phyloP scores from a whole-genome alignment of 371 early-diverging fungal species.

The Cokeromyces recurvatus region DNA sequence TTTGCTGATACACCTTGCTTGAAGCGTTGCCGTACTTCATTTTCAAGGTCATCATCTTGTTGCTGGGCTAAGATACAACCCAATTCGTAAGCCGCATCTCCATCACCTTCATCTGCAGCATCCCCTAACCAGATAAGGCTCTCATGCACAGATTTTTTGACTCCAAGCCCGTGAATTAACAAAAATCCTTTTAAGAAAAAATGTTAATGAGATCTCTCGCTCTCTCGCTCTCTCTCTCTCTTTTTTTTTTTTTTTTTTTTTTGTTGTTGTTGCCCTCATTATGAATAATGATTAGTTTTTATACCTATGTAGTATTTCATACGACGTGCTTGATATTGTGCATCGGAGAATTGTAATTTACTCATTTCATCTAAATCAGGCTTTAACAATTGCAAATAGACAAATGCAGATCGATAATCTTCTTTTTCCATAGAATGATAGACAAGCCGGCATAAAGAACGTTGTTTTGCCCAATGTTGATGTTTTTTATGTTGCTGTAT shows the following conservation, averaged over 20 bases:
- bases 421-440: conserved; percentile 13
- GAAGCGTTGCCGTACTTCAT: conserved; percentile 2
- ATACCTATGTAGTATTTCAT: conserved; percentile 32
- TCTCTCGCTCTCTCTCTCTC: too few species aligned
- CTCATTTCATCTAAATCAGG: conserved; percentile 15
- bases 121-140: conserved; percentile 5
- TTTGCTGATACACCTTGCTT: conserved; percentile 8
- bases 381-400: conserved; percentile 1
- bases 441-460: conserved; percentile 24
- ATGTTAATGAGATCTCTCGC: too few species aligned
- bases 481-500: neutral
- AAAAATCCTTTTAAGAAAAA: conserved; percentile 18
- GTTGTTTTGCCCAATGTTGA: conserved; percentile 23
- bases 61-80: conserved; percentile 2
- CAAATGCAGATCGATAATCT: conserved; percentile 11
- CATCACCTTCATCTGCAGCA: conserved; percentile 18
- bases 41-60: conserved; percentile 2
- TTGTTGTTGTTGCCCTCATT: too few species aligned
- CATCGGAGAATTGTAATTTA: conserved; percentile 20
- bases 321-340: conserved; percentile 23
- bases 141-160: neutral
- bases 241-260: too few species aligned
- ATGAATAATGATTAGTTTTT: too few species aligned
- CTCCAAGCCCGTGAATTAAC: conserved; percentile 4
- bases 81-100: conserved; percentile 20